Evolutionary conservation across 257 asterid species (phyloP).

Genomic region (Apocynum venetum): DNA sequence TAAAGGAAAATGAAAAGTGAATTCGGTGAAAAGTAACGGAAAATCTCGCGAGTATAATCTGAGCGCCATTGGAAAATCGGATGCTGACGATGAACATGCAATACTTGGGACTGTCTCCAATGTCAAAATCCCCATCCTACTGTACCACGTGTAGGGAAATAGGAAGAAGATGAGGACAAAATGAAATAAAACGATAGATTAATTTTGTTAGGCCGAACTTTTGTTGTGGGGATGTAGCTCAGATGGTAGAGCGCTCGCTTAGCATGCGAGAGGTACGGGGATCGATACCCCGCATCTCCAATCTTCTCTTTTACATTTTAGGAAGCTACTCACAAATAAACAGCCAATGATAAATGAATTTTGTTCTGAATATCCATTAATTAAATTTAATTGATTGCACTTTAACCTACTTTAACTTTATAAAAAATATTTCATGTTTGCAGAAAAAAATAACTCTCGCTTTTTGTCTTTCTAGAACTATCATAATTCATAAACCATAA

Average conservation of each 20-base stretch:
- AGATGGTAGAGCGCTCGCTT: constrained; percentile 89
- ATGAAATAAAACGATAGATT: no score
- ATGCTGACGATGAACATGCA: not conserved
- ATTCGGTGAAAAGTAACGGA: not conserved
- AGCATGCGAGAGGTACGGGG: constrained; percentile 99
- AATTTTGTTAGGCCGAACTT: no score
- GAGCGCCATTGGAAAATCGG: not conserved
- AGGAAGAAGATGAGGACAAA: not conserved
- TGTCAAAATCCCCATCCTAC: not conserved
- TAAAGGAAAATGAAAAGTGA: constrained; percentile 4
- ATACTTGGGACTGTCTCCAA: not conserved
- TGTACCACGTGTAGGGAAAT: not conserved
- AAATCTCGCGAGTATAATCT: not conserved
- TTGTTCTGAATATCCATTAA: no score
- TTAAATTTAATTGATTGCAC: no score
- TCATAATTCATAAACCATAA: no score
- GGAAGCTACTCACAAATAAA: no score
- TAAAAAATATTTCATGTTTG: no score
- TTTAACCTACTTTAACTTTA: no score
- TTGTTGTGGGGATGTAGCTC: not conserved
- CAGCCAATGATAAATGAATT: no score
- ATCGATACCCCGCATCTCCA: constrained; percentile 97
- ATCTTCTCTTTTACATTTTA: not conserved
- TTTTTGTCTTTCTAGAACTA: no score
- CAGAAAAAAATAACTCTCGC: no score